Evolutionary conservation across 2,329 filamentous ascomycete genomes (phyloP).

Genomic region (Beauveria sp.): DNA sequence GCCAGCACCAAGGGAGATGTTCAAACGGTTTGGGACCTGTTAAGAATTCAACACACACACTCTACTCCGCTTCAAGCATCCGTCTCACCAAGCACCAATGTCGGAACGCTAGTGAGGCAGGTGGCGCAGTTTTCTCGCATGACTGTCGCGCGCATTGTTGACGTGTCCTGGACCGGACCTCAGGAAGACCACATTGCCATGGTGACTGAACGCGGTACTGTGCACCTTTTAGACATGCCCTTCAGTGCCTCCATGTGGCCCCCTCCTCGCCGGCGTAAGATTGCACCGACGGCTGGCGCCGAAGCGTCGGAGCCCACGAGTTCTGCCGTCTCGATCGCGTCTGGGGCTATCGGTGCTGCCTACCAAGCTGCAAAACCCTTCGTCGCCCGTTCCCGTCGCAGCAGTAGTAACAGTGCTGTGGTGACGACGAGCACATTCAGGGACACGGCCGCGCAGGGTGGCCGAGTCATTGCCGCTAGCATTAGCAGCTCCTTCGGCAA

Average conservation of each 20-base stretch:
- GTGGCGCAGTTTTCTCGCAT: constrained; percentile 84
- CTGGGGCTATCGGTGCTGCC: constrained; percentile 62
- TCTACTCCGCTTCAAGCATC: constrained; percentile 50
- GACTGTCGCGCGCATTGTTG: constrained; percentile 84
- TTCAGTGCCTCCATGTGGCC: constrained; percentile 81
- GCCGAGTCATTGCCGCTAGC: constrained; percentile 63
- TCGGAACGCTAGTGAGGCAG: constrained; percentile 63
- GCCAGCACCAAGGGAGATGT: constrained; percentile 79
- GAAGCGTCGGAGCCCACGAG: constrained; percentile 41
- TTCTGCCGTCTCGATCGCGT: constrained; percentile 60
- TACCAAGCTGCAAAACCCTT: constrained; percentile 59
- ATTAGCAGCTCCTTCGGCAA: constrained; percentile 68
- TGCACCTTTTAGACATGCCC: constrained; percentile 86
- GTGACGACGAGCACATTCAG: constrained; percentile 39
- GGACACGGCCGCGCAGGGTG: constrained; percentile 60
- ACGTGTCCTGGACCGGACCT: constrained; percentile 79
- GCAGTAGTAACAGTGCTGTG: constrained; percentile 29
- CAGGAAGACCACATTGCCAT: constrained; percentile 78
- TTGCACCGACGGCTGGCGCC: constrained; percentile 35
- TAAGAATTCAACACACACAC: constrained; percentile 56
- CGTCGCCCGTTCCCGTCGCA: constrained; percentile 47
- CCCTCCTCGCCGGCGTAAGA: constrained; percentile 52
- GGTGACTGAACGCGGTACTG: constrained; percentile 89
- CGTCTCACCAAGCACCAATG: constrained; percentile 33
- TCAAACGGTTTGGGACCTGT: constrained; percentile 74